These are phyloP conservation scores for Closterium sp. DNA, from an alignment of 139 green algal species.

Conservation along the genomic window DNA sequence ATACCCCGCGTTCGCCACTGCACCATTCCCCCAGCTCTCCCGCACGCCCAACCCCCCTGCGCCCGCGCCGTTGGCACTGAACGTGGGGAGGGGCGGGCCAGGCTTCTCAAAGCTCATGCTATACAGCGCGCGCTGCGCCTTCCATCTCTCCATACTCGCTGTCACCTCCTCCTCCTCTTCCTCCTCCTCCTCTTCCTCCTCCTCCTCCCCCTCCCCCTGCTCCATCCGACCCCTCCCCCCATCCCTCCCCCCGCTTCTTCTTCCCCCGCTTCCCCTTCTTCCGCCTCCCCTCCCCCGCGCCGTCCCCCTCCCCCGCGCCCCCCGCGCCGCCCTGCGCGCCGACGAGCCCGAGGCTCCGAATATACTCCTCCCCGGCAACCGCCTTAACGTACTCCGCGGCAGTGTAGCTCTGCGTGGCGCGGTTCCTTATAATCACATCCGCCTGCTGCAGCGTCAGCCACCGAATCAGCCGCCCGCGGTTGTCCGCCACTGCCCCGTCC, in stretches of 20 bases:
- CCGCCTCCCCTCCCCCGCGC: background rate
- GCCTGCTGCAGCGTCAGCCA: slow-evolving; percentile 43
- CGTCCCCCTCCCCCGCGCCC: background rate
- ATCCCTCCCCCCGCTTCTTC: background rate
- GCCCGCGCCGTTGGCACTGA: background rate
- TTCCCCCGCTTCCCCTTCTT: background rate
- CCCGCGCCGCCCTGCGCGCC: background rate
- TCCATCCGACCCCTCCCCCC: slow-evolving; percentile 5
- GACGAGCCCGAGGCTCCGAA: slow-evolving; percentile 28
- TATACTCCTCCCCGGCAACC: slow-evolving; percentile 1
- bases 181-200: background rate
- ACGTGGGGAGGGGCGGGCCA: background rate
- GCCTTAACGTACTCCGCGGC: slow-evolving; percentile 16
- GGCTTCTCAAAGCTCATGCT: slow-evolving; percentile 10
- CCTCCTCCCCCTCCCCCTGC: background rate
- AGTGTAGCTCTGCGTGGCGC: background rate
- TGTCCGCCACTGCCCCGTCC: slow-evolving; percentile 18
- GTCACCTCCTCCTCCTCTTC: background rate
- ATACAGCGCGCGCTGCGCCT: background rate
- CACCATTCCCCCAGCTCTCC: background rate
- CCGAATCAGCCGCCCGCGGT: slow-evolving; percentile 14
- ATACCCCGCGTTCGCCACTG: background rate
- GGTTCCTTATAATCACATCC: slow-evolving; percentile 23
- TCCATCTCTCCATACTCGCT: background rate
- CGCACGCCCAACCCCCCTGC: background rate